phyloP scores from a whole-genome alignment of 1,284 basidiomycete genomes.

The Ustilago shanxiensis region DNA sequence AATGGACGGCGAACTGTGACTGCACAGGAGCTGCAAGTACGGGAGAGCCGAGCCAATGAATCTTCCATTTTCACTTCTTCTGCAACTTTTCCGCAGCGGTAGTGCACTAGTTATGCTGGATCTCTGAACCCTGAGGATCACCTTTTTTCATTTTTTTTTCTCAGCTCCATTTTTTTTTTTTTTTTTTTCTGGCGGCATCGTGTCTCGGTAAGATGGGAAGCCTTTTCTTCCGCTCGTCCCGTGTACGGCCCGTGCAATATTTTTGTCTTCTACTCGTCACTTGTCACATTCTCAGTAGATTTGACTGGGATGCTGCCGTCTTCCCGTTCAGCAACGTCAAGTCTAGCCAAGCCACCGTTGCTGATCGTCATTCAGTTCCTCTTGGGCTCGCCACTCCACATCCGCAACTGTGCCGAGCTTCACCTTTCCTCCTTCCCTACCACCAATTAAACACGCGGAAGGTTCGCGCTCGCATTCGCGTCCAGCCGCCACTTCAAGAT shows the following conservation, averaged over 20 bases:
- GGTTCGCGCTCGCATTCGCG: background rate
- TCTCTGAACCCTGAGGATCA: slow-evolving; percentile 1
- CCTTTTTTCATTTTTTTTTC: background rate
- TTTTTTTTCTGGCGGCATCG: background rate
- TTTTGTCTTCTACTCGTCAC: slow-evolving; percentile 1
- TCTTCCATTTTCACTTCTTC: background rate
- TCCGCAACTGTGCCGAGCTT: background rate
- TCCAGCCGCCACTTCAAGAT: background rate
- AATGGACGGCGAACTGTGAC: slow-evolving; percentile 1
- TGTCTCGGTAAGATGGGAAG: slow-evolving; percentile 1
- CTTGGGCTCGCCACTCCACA: background rate
- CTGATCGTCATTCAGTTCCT: background rate
- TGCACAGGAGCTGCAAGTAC: slow-evolving; percentile 4
- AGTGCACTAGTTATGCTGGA: no score
- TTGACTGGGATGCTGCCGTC: slow-evolving; percentile 2
- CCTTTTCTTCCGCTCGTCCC: slow-evolving; percentile 5
- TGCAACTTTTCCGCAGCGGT: background rate
- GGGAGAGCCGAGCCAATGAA: background rate
- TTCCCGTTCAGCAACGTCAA: slow-evolving; percentile 4
- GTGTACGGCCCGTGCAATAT: slow-evolving; percentile 3
- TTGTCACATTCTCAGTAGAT: slow-evolving; percentile 6
- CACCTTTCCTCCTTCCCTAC: background rate
- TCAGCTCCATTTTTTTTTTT: slow-evolving; percentile 11
- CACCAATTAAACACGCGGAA: background rate
- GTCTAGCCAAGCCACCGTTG: background rate